Percentiles rank a stretch among this genome's conserved stretches.
Evolutionary conservation across 1,284 basidiomycete species (phyloP).

Genomic region (Tilletia horrida): DNA sequence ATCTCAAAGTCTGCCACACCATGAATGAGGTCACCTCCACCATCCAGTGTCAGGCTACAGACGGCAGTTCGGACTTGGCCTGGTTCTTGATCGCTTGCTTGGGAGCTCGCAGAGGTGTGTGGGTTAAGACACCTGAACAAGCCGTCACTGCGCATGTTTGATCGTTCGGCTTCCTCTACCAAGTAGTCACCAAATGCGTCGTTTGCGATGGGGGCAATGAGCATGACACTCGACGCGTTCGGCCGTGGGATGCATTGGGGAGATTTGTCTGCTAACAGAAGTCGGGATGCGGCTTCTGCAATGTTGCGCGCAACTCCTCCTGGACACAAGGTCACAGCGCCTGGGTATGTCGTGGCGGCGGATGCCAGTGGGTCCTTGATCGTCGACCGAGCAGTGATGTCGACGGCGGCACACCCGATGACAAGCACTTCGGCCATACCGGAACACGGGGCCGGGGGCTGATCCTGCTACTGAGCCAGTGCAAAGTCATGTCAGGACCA

Average conservation of each 20-base stretch:
- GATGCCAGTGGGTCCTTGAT: not conserved
- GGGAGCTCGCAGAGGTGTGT: not conserved
- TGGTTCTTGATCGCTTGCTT: not conserved
- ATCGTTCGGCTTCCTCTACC: slow-evolving; percentile 60
- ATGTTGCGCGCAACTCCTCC: slow-evolving; percentile 94
- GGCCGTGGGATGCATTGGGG: slow-evolving; percentile 25
- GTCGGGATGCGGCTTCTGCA: slow-evolving; percentile 76
- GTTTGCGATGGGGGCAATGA: slow-evolving; percentile 58
- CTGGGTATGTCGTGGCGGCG: slow-evolving; percentile 69
- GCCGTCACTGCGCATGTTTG: slow-evolving; percentile 80
- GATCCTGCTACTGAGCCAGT: too few species aligned
- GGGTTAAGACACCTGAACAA: slow-evolving; percentile 58
- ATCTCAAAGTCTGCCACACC: slow-evolving; percentile 85
- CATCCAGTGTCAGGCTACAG: slow-evolving; percentile 79
- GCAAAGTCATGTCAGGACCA: too few species aligned
- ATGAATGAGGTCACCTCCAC: slow-evolving; percentile 68
- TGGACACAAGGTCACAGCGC: slow-evolving; percentile 68
- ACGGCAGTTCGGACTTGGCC: slow-evolving; percentile 59
- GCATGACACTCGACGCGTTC: slow-evolving; percentile 25
- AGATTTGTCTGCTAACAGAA: slow-evolving; percentile 56
- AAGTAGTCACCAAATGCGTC: slow-evolving; percentile 59
- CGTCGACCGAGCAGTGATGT: slow-evolving; percentile 39
- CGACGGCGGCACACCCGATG: slow-evolving; percentile 48
- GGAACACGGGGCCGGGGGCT: not conserved
- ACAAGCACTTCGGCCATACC: slow-evolving; percentile 28